Percentiles rank a stretch among this genome's conserved stretches.
phyloP scores from a whole-genome alignment of 108 stramenopile species.

The Epithemia pelagica region DNA sequence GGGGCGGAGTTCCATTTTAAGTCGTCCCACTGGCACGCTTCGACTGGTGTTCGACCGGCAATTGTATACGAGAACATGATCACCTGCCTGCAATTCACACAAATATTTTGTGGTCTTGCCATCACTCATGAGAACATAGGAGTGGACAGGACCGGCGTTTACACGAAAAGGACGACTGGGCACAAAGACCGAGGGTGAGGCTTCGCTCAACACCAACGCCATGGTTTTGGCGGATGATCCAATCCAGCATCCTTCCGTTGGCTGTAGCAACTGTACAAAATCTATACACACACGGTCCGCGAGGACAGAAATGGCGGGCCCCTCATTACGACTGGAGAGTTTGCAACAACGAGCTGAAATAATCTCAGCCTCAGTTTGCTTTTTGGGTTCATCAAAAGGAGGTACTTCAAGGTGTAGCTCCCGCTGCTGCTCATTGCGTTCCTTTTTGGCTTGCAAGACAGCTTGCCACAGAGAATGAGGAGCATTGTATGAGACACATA shows the following conservation, averaged over 20 bases:
- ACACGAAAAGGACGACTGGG: conserved; percentile 25
- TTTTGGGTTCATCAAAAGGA: background rate
- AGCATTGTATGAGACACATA: conserved; percentile 8
- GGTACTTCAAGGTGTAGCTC: background rate
- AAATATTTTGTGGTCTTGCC: conserved; percentile 25
- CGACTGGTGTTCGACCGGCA: background rate
- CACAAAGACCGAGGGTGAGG: conserved; percentile 18
- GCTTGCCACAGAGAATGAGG: conserved; percentile 13
- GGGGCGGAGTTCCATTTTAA: conserved; percentile 22
- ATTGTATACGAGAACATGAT: conserved; percentile 20
- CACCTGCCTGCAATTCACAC: conserved; percentile 29
- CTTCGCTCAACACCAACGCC: conserved; percentile 24
- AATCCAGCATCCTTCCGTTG: conserved; percentile 25
- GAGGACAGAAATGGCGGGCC: conserved; percentile 7
- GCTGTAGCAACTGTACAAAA: conserved; percentile 17
- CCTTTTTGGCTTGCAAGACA: conserved; percentile 11
- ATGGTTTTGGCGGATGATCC: conserved; percentile 29
- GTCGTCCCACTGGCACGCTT: conserved; percentile 18
- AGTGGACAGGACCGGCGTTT: conserved; percentile 34
- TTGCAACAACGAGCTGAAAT: background rate
- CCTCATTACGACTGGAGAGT: background rate
- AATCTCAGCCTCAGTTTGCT: background rate
- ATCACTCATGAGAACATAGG: conserved; percentile 14
- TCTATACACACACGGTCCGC: conserved; percentile 26
- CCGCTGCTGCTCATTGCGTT: background rate